Conservation (phyloP, 352 stramenopile species). For the Globisporangium paroecandrum region DNA sequence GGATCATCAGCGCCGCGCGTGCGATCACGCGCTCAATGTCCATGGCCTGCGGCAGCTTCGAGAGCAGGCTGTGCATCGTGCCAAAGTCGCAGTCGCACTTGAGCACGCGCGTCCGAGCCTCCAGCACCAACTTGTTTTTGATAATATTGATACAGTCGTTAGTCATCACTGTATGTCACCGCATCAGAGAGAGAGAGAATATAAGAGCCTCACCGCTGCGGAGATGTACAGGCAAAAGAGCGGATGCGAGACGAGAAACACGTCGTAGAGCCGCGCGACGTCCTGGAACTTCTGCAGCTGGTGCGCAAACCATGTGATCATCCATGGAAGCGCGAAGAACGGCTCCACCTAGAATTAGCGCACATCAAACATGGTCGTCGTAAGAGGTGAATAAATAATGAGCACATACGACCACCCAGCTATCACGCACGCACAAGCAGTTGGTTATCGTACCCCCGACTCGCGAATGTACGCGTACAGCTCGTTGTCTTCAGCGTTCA, state of each 20-base stretch:
- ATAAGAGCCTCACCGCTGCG: conserved; percentile 45
- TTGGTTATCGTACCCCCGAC: conserved; percentile 36
- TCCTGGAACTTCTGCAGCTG: conserved; percentile 85
- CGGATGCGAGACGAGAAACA: conserved; percentile 91
- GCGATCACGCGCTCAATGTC: conserved; percentile 61
- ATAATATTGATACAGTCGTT: not conserved
- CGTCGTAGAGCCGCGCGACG: conserved; percentile 91
- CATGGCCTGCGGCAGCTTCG: conserved; percentile 75
- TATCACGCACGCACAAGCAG: not conserved
- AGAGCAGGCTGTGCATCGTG: conserved; percentile 65
- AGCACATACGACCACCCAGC: no score
- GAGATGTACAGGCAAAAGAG: conserved; percentile 91
- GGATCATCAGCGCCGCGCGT: conserved; percentile 49
- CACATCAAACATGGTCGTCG: not conserved
- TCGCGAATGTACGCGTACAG: conserved; percentile 65
- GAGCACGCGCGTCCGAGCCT: conserved; percentile 50
- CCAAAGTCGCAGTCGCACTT: conserved; percentile 77
- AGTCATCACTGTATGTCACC: not conserved
- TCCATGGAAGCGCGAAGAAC: conserved; percentile 92
- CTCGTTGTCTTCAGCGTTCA: conserved; percentile 57
- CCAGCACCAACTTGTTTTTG: conserved; percentile 40
- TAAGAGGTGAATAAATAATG: not conserved
- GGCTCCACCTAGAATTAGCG: conserved; percentile 80
- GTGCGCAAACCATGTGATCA: conserved; percentile 95
- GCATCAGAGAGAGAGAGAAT: not conserved